A percentile compares a stretch with the other conserved stretches of the same genome.
Evolutionary conservation across 805 yeast genomes (phyloP).

Genomic region (Torulaspora microellipsoides): DNA sequence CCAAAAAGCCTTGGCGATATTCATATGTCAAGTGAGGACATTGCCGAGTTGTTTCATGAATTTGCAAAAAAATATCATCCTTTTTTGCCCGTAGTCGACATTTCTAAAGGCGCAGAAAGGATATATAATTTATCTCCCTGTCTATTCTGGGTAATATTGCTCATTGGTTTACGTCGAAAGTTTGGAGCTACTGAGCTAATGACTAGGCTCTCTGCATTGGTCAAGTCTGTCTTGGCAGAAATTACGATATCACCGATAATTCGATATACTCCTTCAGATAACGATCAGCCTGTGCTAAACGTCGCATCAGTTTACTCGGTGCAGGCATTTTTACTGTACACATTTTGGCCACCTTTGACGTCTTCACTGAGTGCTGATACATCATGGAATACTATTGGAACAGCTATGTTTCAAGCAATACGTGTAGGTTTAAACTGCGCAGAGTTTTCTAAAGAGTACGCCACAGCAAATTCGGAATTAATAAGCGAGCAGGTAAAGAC

Average conservation of each 20-base stretch:
- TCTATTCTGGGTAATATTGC: slow-evolving; percentile 88
- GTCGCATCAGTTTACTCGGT: slow-evolving; percentile 91
- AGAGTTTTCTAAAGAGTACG: slow-evolving; percentile 54
- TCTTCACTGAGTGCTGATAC: slow-evolving; percentile 94
- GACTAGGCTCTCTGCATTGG: slow-evolving; percentile 57
- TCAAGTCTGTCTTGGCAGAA: slow-evolving; percentile 77
- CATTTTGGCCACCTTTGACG: slow-evolving; percentile 95
- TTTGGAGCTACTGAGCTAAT: slow-evolving; percentile 42
- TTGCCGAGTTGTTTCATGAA: slow-evolving; percentile 59
- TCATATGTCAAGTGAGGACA: slow-evolving; percentile 51
- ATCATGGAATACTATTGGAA: slow-evolving; percentile 91
- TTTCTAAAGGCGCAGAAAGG: slow-evolving; percentile 73
- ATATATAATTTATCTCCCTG: slow-evolving; percentile 79
- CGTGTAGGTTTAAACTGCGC: slow-evolving; percentile 87
- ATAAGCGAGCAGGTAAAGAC: slow-evolving; percentile 78
- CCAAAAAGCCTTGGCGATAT: slow-evolving; percentile 72
- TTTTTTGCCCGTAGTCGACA: slow-evolving; percentile 81
- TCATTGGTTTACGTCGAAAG: slow-evolving; percentile 71
- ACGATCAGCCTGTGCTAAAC: slow-evolving; percentile 76
- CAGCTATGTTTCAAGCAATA: slow-evolving; percentile 88
- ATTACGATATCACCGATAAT: slow-evolving; percentile 88
- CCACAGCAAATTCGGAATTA: slow-evolving; percentile 38
- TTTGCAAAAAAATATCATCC: slow-evolving; percentile 78
- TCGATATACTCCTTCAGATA: slow-evolving; percentile 71
- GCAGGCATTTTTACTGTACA: slow-evolving; percentile 82